Evolutionary conservation across 441 rosid species (phyloP).

Genomic region (Euphorbia schlechtendalii): DNA sequence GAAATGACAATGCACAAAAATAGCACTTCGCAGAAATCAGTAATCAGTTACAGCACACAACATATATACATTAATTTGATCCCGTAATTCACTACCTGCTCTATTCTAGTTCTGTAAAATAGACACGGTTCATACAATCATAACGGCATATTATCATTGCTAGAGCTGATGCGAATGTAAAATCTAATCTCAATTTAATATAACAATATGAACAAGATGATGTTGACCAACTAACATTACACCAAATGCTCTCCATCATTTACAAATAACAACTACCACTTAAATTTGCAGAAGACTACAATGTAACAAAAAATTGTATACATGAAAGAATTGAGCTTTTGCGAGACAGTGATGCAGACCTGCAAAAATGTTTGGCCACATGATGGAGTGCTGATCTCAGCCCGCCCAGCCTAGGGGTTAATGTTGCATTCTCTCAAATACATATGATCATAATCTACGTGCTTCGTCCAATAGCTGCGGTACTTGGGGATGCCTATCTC

Average conservation of each 20-base stretch:
- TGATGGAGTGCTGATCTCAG: background rate
- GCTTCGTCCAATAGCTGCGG: conserved; percentile 60
- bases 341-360: conserved; percentile 26
- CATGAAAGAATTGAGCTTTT: conserved; percentile 32
- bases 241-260: conserved; percentile 20
- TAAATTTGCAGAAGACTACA: conserved; percentile 16
- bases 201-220: background rate
- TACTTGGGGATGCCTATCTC: conserved; percentile 85
- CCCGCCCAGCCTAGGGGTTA: conserved; percentile 41
- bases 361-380: conserved; percentile 19
- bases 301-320: conserved; percentile 22
- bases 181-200: background rate
- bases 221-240: conserved; percentile 9
- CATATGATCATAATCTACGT: conserved; percentile 57
- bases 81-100: background rate
- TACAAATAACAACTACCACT: conserved; percentile 31
- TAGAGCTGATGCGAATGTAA: conserved; percentile 2
- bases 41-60: background rate
- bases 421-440: conserved; percentile 87
- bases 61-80: background rate
- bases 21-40: background rate
- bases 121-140: background rate
- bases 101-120: background rate
- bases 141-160: background rate
- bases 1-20: too few species aligned